Evolutionary conservation across 192 early-diverging fungal species (phyloP).

Genomic region (Pilobolus umbonatus): DNA sequence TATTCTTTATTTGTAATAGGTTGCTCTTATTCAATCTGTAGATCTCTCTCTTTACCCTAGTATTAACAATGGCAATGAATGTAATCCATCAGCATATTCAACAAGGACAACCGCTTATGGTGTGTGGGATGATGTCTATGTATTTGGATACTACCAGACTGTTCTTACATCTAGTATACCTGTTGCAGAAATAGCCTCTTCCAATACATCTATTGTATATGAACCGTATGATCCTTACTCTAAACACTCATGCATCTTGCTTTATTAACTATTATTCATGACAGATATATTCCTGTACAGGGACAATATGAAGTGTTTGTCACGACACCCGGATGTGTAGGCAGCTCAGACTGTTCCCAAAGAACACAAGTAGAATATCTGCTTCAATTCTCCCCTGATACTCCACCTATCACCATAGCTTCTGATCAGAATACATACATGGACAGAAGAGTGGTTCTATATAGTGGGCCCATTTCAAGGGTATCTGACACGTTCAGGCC

Average conservation of each 20-base stretch:
- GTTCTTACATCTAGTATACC: conserved; percentile 14
- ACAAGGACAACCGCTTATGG: conserved; percentile 16
- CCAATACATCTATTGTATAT: conserved; percentile 21
- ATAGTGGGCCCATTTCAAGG: conserved; percentile 17
- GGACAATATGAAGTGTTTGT: conserved; percentile 29
- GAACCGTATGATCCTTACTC: conserved; percentile 25
- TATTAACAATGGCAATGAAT: neutral
- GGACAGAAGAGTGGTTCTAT: conserved; percentile 19
- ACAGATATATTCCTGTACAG: conserved; percentile 24
- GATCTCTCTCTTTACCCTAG: conserved; percentile 15
- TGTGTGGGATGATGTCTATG: conserved; percentile 16
- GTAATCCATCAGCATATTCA: conserved; percentile 5
- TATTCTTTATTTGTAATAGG: no score
- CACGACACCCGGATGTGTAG: conserved; percentile 30
- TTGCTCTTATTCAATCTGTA: conserved; percentile 6
- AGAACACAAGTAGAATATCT: conserved; percentile 27
- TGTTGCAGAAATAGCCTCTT: neutral
- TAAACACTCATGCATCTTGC: no score
- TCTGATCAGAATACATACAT: conserved; percentile 24
- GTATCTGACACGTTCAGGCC: conserved; percentile 14
- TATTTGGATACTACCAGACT: conserved; percentile 26
- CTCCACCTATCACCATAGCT: neutral
- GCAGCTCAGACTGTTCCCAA: conserved; percentile 16
- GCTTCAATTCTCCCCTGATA: conserved; percentile 12
- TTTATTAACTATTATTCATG: neutral